Conservation (phyloP, 192 early-diverging fungal species). For the Lunasporangiospora selenospora region DNA sequence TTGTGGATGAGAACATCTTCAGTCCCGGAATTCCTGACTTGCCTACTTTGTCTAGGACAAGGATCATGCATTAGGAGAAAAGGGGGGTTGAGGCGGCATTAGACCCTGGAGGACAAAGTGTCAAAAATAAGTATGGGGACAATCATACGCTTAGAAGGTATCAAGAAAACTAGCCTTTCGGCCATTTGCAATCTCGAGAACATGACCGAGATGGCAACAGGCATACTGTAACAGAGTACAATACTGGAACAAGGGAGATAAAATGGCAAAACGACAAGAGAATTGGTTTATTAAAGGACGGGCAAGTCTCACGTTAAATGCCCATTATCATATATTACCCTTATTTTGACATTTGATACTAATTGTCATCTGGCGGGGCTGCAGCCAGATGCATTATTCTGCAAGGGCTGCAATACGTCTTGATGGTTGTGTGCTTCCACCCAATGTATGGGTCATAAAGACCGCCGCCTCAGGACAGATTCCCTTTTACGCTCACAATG, state of each 20-base stretch:
- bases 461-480: not conserved
- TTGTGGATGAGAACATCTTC: slow-evolving; percentile 1
- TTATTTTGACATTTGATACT: slow-evolving; percentile 1
- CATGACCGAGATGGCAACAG: too few species aligned
- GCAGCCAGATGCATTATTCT: not conserved
- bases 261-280: slow-evolving; percentile 1
- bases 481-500: too few species aligned
- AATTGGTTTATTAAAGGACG: not conserved
- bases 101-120: too few species aligned
- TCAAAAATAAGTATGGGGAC: too few species aligned
- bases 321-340: not conserved
- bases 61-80: too few species aligned
- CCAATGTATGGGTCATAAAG: not conserved
- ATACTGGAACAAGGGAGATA: too few species aligned
- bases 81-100: too few species aligned
- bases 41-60: too few species aligned
- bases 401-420: not conserved
- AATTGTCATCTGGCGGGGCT: slow-evolving; percentile 1
- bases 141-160: too few species aligned
- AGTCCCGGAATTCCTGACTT: not conserved
- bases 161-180: too few species aligned
- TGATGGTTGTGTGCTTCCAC: not conserved
- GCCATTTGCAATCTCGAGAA: too few species aligned
- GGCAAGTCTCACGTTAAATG: not conserved
- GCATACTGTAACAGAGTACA: not conserved